Conservation (phyloP, 148 eudicot genomes). For the Rhododendron henanense region DNA sequence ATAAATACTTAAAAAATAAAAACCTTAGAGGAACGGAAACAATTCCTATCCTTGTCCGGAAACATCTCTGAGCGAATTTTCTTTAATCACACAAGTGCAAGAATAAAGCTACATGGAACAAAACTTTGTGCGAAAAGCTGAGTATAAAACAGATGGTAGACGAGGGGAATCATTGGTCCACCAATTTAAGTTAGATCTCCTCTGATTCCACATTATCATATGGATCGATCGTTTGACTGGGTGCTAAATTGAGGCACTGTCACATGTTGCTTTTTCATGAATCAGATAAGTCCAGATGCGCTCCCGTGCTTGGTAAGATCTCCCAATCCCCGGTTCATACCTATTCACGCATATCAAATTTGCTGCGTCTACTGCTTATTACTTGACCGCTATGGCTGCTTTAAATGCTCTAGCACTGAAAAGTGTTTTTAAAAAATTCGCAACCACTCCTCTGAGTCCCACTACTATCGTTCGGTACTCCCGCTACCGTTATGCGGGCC, state of each 20-base stretch:
- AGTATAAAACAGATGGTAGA: background rate
- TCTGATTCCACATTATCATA: background rate
- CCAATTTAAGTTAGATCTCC: background rate
- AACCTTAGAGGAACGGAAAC: no score
- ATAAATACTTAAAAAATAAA: no score
- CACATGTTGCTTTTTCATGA: background rate
- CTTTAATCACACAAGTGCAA: background rate
- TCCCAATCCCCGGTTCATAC: background rate
- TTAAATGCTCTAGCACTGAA: background rate
- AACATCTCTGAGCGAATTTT: background rate
- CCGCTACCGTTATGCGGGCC: background rate
- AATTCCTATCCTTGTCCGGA: background rate
- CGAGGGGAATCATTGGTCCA: background rate
- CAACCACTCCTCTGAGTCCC: no score
- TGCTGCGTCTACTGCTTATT: background rate
- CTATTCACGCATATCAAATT: background rate
- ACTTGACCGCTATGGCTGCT: background rate
- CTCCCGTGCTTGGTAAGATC: no score
- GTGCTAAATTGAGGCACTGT: background rate
- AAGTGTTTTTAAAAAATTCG: no score
- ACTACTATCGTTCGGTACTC: background rate
- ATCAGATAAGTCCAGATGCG: no score
- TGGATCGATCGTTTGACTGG: background rate
- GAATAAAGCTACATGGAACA: background rate
- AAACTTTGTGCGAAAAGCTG: background rate